Conservation (phyloP, 2,329 filamentous ascomycete species). For the Xylariaceae sp. region DNA sequence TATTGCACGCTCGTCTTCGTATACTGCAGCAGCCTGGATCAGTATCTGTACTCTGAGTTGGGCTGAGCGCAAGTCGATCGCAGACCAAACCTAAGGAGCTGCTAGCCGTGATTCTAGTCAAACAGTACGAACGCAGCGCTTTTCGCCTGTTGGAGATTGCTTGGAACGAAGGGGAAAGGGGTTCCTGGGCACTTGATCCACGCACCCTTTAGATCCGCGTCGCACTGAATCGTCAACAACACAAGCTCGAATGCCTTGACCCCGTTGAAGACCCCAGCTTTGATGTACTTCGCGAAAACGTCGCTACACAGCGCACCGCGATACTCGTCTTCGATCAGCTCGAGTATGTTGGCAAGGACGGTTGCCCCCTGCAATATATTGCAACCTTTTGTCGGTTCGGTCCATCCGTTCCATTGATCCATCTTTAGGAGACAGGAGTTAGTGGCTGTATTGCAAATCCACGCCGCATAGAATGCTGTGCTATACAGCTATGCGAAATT, state of each 20-base stretch:
- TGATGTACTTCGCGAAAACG: conserved; percentile 2
- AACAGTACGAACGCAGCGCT: background rate
- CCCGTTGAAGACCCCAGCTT: background rate
- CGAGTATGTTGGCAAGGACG: conserved; percentile 9
- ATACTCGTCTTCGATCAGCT: conserved; percentile 12
- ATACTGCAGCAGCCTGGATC: conserved; percentile 1
- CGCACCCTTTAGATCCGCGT: conserved; percentile 4
- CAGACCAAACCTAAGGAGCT: background rate
- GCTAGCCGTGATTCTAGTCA: background rate
- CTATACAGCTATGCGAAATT: background rate
- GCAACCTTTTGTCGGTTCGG: background rate
- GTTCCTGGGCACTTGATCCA: background rate
- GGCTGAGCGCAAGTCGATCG: background rate
- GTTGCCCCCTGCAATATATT: background rate
- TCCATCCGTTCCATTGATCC: background rate
- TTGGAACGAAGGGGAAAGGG: background rate
- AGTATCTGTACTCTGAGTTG: background rate
- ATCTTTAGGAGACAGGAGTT: background rate
- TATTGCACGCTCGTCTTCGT: conserved; percentile 5
- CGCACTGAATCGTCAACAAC: conserved; percentile 11
- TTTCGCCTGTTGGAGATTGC: background rate
- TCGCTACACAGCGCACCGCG: background rate
- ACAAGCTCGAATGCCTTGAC: conserved; percentile 11
- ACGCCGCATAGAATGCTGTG: background rate
- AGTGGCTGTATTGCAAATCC: background rate